phyloP scores from a whole-genome alignment of 2,329 filamentous ascomycete species.

The Colletotrichum navitas region DNA sequence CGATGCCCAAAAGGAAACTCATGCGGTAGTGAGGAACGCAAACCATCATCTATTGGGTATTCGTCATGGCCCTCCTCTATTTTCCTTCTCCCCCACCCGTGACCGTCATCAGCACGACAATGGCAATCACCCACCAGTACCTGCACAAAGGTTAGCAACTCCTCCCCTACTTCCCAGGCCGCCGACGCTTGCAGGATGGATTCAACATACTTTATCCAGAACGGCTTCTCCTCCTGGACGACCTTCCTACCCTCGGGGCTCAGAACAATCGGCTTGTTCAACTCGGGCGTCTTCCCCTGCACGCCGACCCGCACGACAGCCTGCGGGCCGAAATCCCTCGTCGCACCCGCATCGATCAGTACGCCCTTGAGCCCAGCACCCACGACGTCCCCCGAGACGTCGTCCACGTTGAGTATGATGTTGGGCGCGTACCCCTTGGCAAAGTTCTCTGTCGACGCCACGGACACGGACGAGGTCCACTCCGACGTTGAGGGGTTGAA shows the following conservation, averaged over 20 bases:
- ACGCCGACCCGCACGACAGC: conserved; percentile 62
- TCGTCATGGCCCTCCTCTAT: conserved; percentile 51
- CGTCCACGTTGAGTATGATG: conserved; percentile 65
- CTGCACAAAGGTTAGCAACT: conserved; percentile 57
- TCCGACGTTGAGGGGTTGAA: conserved; percentile 61
- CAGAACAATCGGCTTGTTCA: conserved; percentile 75
- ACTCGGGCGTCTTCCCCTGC: conserved; percentile 66
- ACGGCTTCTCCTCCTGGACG: conserved; percentile 70
- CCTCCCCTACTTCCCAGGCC: not conserved
- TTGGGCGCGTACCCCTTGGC: conserved; percentile 71
- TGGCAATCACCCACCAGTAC: conserved; percentile 75
- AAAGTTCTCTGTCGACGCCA: conserved; percentile 69
- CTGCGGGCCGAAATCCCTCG: conserved; percentile 74
- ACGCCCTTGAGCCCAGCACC: conserved; percentile 68
- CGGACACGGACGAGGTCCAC: conserved; percentile 69
- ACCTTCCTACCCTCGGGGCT: conserved; percentile 70
- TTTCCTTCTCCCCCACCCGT: conserved; percentile 66
- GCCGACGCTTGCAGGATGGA: not conserved
- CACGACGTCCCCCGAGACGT: conserved; percentile 56
- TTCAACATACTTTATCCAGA: conserved; percentile 73
- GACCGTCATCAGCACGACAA: conserved; percentile 66
- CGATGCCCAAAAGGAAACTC: too few relatives aligned
- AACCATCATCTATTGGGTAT: conserved; percentile 29
- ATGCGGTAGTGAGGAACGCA: not conserved
- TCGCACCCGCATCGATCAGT: conserved; percentile 72